Evolutionary conservation across 441 rosid genomes (phyloP).

Genomic region (Erysimum pusillum): DNA sequence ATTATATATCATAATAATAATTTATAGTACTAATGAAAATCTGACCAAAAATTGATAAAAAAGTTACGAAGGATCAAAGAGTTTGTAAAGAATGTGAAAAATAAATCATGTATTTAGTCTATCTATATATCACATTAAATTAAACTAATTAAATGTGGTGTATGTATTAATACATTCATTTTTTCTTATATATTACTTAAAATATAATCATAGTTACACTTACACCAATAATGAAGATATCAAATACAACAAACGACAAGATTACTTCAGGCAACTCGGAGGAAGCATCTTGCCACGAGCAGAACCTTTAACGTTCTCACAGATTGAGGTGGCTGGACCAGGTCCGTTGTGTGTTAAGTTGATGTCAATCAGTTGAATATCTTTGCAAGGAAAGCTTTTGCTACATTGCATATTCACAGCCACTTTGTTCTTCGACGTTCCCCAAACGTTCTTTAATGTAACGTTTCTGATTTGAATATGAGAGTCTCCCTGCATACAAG

Average conservation of each 20-base stretch:
- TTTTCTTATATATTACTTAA: too few relatives aligned
- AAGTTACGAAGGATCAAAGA: background rate
- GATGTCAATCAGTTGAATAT: slow-evolving; percentile 21
- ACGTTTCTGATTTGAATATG: slow-evolving; percentile 26
- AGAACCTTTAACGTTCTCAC: slow-evolving; percentile 18
- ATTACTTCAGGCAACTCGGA: slow-evolving; percentile 2
- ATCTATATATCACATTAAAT: too few relatives aligned
- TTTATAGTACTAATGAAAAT: background rate
- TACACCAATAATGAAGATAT: background rate
- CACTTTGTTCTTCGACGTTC: slow-evolving; percentile 16
- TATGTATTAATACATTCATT: too few relatives aligned
- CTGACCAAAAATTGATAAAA: background rate
- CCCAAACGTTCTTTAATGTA: slow-evolving; percentile 30
- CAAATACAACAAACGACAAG: background rate
- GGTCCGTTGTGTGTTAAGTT: background rate
- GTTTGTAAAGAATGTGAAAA: background rate
- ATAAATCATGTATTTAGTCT: too few relatives aligned
- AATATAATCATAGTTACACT: too few relatives aligned
- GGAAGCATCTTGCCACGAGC: slow-evolving; percentile 24
- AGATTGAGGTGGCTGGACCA: slow-evolving; percentile 27
- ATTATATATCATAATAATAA: background rate
- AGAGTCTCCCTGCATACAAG: background rate
- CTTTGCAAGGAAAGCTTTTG: slow-evolving; percentile 24
- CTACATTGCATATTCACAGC: slow-evolving; percentile 35
- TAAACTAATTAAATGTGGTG: too few relatives aligned